Base-by-base conservation (phyloP, 2,329 filamentous ascomycete genomes). In the Keithomyces neogunnii region DNA sequence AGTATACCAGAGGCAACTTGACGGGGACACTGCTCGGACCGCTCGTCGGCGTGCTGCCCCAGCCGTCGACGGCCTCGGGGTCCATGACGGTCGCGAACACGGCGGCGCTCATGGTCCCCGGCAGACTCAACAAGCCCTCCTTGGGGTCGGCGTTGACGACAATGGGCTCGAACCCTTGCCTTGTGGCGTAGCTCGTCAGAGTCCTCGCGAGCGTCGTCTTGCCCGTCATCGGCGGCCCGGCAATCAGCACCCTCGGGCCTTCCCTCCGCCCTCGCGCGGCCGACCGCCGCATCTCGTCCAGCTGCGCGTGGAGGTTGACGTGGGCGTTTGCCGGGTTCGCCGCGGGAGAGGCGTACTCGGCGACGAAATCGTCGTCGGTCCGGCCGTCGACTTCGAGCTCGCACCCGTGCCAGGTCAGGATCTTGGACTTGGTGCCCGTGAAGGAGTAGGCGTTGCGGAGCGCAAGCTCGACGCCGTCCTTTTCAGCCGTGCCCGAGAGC, bases 391-490 rank as follows among this genome's bases (percentile, higher is more conserved):
- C 76, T 67, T 96, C 88, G 54, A 99, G 73, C 49, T 83, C 83
- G 69, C 90, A 96, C 60, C 93, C 92, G 63, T 92, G 84, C 86
- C 89, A 96, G 48, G 91, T 95, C 67, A 88, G 88, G 62, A 99
- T 86, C 55, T 92, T 91, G 52, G 88, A 87, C 72, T 95, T 95
- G 59, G 80, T 81, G 51, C 89, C 88, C 45, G 80, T 78, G 68
- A 99, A 92, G 33, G 77, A 84, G 72, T 97, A 97, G 8, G 81
- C 77, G 48, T 86, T 86, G 51, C 86, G 86, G 8, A 81, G 78
- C 9, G 90, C 90, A 43, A 99, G 85, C 71, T 99, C 93, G 51
- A 92, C 91, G 64, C 93, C 93, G 65, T 97, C 96, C 63, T 95
- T 83, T 69, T 99, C 93, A 47, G 92, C 93, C 1, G 85, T 89